A percentile compares a stretch with the other conserved stretches of the same genome.
Evolutionary conservation across 805 yeast species (phyloP).

Genomic region (Candida andamanensis): DNA sequence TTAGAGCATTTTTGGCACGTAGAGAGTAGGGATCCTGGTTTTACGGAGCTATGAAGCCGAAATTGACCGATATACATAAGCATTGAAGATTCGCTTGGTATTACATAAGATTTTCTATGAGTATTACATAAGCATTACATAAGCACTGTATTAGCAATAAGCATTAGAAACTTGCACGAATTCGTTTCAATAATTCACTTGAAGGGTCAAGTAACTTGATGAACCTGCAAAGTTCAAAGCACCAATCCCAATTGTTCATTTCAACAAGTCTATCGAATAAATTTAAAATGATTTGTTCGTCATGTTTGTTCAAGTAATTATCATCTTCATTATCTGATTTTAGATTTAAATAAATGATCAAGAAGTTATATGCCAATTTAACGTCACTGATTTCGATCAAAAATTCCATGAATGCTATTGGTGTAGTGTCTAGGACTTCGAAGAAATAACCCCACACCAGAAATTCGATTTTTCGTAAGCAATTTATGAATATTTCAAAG

Average conservation of each 20-base stretch:
- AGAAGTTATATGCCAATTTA: conserved; percentile 46
- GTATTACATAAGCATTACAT: too few relatives aligned
- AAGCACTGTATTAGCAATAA: not conserved
- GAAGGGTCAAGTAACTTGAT: conserved; percentile 46
- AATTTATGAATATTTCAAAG: conserved; percentile 41
- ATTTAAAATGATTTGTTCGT: conserved; percentile 36
- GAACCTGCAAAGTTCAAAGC: conserved; percentile 51
- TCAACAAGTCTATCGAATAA: conserved; percentile 40
- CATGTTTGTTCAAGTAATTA: conserved; percentile 23
- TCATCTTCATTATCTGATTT: conserved; percentile 33
- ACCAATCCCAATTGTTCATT: conserved; percentile 45
- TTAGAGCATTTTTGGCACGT: too few relatives aligned
- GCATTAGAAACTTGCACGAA: not conserved
- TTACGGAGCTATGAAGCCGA: too few relatives aligned
- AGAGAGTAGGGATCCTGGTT: too few relatives aligned
- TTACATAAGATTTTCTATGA: too few relatives aligned
- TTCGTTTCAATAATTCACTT: conserved; percentile 22
- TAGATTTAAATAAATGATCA: conserved; percentile 48
- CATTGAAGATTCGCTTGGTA: too few relatives aligned
- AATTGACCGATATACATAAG: too few relatives aligned
- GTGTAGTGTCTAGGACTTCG: conserved; percentile 34
- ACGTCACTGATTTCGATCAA: conserved; percentile 31
- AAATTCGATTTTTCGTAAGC: conserved; percentile 56
- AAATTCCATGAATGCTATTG: conserved; percentile 41
- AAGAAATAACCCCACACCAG: conserved; percentile 51